A percentile compares a stretch with the other conserved stretches of the same genome.
Evolutionary conservation across 148 eudicot genomes (phyloP).

Genomic region (Suaeda aralocaspica): DNA sequence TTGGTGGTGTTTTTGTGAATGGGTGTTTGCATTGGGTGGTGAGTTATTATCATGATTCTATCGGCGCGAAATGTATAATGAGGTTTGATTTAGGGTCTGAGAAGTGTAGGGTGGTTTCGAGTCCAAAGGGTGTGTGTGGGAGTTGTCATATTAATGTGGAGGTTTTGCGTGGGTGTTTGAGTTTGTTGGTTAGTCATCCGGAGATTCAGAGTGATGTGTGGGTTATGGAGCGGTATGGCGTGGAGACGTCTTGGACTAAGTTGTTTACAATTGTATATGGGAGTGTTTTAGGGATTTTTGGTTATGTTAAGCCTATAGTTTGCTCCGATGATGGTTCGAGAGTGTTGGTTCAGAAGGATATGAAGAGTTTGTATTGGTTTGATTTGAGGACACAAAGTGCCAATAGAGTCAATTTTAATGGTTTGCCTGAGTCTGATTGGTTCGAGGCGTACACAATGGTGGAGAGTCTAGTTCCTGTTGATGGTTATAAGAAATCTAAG

Average conservation of each 20-base stretch:
- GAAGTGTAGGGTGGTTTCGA: constrained; percentile 22
- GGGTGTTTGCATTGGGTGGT: constrained; percentile 51
- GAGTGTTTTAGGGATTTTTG: constrained; percentile 4
- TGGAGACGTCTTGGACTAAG: constrained; percentile 43
- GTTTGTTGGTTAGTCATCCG: constrained; percentile 19
- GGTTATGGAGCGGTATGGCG: constrained; percentile 49
- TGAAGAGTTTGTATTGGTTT: constrained; percentile 32
- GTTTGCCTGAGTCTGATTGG: no score
- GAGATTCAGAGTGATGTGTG: constrained; percentile 31
- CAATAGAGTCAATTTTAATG: no score
- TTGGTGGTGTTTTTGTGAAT: constrained; percentile 23
- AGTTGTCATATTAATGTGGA: constrained; percentile 10
- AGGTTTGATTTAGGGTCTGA: constrained; percentile 39
- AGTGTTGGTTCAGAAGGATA: constrained; percentile 34
- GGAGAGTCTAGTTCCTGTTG: no score
- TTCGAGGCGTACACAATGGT: no score
- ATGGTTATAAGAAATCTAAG: no score
- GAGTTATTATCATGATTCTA: not conserved
- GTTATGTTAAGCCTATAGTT: constrained; percentile 26
- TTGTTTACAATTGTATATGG: constrained; percentile 27
- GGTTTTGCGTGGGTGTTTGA: constrained; percentile 28
- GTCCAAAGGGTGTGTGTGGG: constrained; percentile 18
- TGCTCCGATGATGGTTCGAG: constrained; percentile 32
- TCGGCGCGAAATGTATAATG: constrained; percentile 19
- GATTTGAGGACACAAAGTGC: constrained; percentile 22